Percentiles rank a stretch among this genome's conserved stretches.
Conservation (phyloP, 768 basidiomycete genomes). For the Russula abietina region DNA sequence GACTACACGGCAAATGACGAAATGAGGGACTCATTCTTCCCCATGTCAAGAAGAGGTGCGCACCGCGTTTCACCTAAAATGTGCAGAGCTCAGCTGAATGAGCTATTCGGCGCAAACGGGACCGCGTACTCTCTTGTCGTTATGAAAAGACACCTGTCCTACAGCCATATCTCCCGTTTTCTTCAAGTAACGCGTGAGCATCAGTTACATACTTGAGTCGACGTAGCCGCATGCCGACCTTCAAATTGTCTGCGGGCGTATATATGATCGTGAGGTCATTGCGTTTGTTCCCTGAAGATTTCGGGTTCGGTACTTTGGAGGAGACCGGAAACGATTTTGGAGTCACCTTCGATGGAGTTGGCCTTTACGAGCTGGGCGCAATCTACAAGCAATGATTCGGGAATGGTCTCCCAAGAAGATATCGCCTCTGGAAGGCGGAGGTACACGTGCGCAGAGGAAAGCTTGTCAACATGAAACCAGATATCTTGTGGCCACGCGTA, state of each 20-base stretch:
- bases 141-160: slow-evolving; percentile 93
- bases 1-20: slow-evolving; percentile 38
- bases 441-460: slow-evolving; percentile 96
- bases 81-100: slow-evolving; percentile 1
- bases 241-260: slow-evolving; percentile 88
- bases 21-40: neutral
- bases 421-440: slow-evolving; percentile 81
- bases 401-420: slow-evolving; percentile 80
- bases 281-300: slow-evolving; percentile 80
- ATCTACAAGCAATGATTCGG: slow-evolving; percentile 68
- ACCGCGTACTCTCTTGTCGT: slow-evolving; percentile 76
- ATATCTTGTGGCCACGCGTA: slow-evolving; percentile 86
- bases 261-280: slow-evolving; percentile 89
- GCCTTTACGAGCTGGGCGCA: slow-evolving; percentile 96
- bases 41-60: neutral
- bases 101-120: neutral
- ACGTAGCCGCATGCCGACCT: slow-evolving; percentile 32
- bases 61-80: slow-evolving; percentile 73
- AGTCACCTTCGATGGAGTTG: slow-evolving; percentile 90
- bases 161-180: slow-evolving; percentile 98
- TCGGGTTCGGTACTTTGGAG: slow-evolving; percentile 41
- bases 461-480: slow-evolving; percentile 98
- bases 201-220: neutral
- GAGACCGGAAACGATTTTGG: slow-evolving; percentile 44
- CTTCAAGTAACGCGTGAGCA: slow-evolving; percentile 37